Conservation (phyloP, 2,329 filamentous ascomycete species). For the Microdochium trichocladiopsis region DNA sequence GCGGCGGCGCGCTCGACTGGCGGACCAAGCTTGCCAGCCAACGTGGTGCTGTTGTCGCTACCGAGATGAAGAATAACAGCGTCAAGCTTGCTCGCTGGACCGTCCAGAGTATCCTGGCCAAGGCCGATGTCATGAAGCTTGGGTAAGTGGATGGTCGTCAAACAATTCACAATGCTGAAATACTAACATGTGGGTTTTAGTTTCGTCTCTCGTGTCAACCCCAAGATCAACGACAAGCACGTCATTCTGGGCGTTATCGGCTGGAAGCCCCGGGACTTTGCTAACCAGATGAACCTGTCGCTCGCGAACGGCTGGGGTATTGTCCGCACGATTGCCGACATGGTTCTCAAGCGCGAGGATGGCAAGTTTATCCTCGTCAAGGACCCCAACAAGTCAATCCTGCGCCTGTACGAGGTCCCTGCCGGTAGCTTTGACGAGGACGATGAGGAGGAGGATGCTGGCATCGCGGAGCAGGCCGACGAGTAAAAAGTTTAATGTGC, state of each 20-base stretch:
- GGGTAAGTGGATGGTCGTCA: constrained; percentile 51
- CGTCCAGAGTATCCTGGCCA: constrained; percentile 90
- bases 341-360: constrained; percentile 72
- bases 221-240: constrained; percentile 87
- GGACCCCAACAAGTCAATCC: constrained; percentile 95
- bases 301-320: constrained; percentile 98
- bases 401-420: constrained; percentile 89
- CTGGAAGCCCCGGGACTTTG: constrained; percentile 97
- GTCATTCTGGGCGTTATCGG: constrained; percentile 91
- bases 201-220: constrained; percentile 91
- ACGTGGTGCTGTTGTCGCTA: constrained; percentile 93
- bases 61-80: constrained; percentile 99
- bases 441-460: constrained; percentile 58
- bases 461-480: constrained; percentile 40
- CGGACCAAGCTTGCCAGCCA: constrained; percentile 88
- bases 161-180: background rate
- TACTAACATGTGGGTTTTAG: constrained; percentile 35
- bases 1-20: constrained; percentile 94
- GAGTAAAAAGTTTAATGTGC: constrained; percentile 14
- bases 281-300: constrained; percentile 95
- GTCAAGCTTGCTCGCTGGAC: constrained; percentile 99
- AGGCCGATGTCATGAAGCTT: constrained; percentile 98
- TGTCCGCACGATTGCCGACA: constrained; percentile 94
- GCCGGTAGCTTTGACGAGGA: constrained; percentile 85
- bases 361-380: constrained; percentile 77